phyloP scores from a whole-genome alignment of 768 basidiomycete species.

The Phylloporus arenicola region DNA sequence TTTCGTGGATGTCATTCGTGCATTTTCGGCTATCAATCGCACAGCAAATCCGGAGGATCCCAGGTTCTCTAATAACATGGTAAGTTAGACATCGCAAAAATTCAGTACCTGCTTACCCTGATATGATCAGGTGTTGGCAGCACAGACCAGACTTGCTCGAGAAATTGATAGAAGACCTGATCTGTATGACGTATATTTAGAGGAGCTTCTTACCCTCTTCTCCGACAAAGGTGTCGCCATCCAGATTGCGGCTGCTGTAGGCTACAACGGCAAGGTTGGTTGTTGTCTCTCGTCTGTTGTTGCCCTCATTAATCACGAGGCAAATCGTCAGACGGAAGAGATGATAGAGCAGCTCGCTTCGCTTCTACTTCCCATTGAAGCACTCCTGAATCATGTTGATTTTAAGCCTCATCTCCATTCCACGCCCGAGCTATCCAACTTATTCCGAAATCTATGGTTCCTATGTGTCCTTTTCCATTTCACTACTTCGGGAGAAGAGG shows the following conservation, averaged over 20 bases:
- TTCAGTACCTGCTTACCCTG: not conserved
- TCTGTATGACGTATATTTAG: constrained; percentile 71
- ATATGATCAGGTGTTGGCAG: constrained; percentile 65
- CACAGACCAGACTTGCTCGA: constrained; percentile 84
- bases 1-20: constrained; percentile 78
- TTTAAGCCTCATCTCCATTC: constrained; percentile 56
- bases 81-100: constrained; percentile 22
- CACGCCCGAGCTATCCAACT: constrained; percentile 55
- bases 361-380: constrained; percentile 85
- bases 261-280: constrained; percentile 60
- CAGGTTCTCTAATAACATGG: constrained; percentile 86
- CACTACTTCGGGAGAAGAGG: constrained; percentile 38
- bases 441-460: constrained; percentile 95
- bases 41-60: constrained; percentile 87
- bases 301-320: constrained; percentile 3
- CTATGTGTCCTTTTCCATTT: constrained; percentile 84
- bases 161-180: constrained; percentile 71
- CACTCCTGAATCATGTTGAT: constrained; percentile 66
- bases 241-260: constrained; percentile 69
- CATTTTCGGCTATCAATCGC: constrained; percentile 80
- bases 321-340: constrained; percentile 54
- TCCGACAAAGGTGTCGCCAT: constrained; percentile 88
- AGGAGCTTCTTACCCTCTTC: constrained; percentile 82
- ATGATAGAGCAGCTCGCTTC: constrained; percentile 86
- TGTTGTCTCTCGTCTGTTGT: constrained; percentile 4